These are phyloP conservation scores for Funneliformis mosseae DNA, from an alignment of 192 early-diverging fungal genomes.

Conservation along the genomic window DNA sequence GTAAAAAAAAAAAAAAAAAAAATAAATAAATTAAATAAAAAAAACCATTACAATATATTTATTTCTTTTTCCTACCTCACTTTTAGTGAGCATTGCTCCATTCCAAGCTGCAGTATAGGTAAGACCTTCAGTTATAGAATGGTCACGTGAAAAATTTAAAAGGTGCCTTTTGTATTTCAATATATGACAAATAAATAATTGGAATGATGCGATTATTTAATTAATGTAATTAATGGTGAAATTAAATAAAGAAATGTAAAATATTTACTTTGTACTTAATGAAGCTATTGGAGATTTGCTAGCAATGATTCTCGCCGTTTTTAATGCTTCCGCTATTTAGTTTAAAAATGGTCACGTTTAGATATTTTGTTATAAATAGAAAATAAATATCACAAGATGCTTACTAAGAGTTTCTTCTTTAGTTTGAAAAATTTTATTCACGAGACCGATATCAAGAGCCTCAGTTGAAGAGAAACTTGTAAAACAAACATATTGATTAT, in stretches of 20 bases:
- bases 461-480: conserved; percentile 57
- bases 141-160: conserved; percentile 92
- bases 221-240: background rate
- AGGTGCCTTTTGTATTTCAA: conserved; percentile 52
- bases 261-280: conserved; percentile 80
- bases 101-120: conserved; percentile 91
- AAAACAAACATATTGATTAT: conserved; percentile 3
- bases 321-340: conserved; percentile 64
- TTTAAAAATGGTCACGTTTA: background rate
- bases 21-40: background rate
- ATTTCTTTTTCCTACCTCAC: conserved; percentile 35
- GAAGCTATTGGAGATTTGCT: conserved; percentile 88
- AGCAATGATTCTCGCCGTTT: conserved; percentile 76
- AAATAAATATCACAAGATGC: background rate
- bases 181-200: conserved; percentile 1
- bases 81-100: conserved; percentile 75
- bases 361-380: background rate
- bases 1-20: background rate
- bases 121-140: conserved; percentile 86
- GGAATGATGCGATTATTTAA: background rate
- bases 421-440: conserved; percentile 53
- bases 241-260: background rate
- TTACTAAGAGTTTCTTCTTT: conserved; percentile 55
- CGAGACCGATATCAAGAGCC: conserved; percentile 60
- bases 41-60: no score